Conservation (phyloP, 1,284 basidiomycete genomes). For the Cryptococcus wingfieldii region DNA sequence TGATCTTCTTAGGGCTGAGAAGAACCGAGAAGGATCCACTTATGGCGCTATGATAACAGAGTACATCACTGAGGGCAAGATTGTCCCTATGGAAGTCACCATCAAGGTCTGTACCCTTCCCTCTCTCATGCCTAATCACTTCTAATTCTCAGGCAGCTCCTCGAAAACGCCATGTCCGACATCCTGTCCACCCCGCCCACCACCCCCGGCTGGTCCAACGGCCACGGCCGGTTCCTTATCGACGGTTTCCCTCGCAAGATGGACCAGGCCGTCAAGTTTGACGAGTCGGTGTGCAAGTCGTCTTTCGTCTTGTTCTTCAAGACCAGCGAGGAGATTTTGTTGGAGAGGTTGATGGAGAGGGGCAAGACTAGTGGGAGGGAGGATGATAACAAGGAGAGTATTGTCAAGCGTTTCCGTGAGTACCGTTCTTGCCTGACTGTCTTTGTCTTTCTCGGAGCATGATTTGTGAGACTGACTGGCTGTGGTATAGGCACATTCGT, state of each 20-base stretch:
- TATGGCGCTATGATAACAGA: constrained; percentile 83
- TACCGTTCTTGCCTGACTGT: constrained; percentile 13
- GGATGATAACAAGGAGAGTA: constrained; percentile 93
- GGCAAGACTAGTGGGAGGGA: constrained; percentile 91
- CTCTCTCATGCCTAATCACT: neutral
- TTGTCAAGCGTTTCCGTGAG: constrained; percentile 92
- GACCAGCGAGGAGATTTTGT: constrained; percentile 87
- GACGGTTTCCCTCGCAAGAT: constrained; percentile 98
- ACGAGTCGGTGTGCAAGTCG: constrained; percentile 75
- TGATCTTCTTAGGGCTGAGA: constrained; percentile 92
- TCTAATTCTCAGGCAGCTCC: constrained; percentile 52
- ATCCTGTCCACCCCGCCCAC: constrained; percentile 52
- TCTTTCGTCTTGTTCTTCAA: constrained; percentile 80
- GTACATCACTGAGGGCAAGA: constrained; percentile 87
- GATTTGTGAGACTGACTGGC: neutral
- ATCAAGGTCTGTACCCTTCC: constrained; percentile 57
- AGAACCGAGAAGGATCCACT: constrained; percentile 76
- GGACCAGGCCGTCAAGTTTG: constrained; percentile 95
- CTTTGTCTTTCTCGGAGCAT: neutral
- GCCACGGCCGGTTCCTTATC: constrained; percentile 82
- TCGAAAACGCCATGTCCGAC: constrained; percentile 85
- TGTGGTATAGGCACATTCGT: constrained; percentile 71
- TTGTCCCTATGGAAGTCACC: constrained; percentile 97
- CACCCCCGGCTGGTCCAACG: constrained; percentile 59
- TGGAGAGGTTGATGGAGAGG: constrained; percentile 77